Conservation (phyloP, 2,329 filamentous ascomycete species). For the Penicillium nordicum region DNA sequence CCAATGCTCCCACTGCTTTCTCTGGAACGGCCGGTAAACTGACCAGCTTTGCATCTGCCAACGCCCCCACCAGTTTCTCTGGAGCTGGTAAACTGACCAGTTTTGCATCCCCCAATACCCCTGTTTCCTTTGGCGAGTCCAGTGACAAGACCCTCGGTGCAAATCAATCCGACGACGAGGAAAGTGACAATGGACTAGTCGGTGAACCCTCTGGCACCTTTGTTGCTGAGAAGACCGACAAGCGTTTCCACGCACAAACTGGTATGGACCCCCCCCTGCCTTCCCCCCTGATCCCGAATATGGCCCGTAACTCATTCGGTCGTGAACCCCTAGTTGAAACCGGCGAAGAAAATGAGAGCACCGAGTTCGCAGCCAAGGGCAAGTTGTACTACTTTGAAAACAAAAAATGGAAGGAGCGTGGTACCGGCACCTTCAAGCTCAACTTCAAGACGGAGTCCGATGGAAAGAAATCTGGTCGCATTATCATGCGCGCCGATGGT, state of each 20-base stretch:
- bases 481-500: constrained; percentile 89
- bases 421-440: constrained; percentile 77
- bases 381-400: constrained; percentile 79
- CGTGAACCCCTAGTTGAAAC: constrained; percentile 63
- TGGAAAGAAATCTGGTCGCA: constrained; percentile 61
- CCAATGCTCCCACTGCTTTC: constrained; percentile 44
- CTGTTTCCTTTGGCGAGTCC: constrained; percentile 41
- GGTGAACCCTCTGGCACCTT: constrained; percentile 49
- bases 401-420: constrained; percentile 84
- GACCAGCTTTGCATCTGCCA: constrained; percentile 66
- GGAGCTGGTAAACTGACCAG: constrained; percentile 53
- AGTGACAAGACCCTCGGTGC: constrained; percentile 69
- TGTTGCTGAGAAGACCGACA: constrained; percentile 47
- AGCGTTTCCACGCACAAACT: constrained; percentile 56
- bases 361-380: constrained; percentile 70
- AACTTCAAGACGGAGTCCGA: constrained; percentile 62
- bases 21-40: constrained; percentile 48
- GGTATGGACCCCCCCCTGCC: constrained; percentile 51
- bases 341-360: constrained; percentile 79
- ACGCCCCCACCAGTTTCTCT: constrained; percentile 38
- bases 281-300: neutral
- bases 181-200: constrained; percentile 47
- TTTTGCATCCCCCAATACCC: constrained; percentile 64
- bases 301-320: constrained; percentile 24
- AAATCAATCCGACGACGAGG: constrained; percentile 53